These are phyloP conservation scores for Backusella circina DNA, from an alignment of 192 early-diverging fungal species.

Conservation along the genomic window DNA sequence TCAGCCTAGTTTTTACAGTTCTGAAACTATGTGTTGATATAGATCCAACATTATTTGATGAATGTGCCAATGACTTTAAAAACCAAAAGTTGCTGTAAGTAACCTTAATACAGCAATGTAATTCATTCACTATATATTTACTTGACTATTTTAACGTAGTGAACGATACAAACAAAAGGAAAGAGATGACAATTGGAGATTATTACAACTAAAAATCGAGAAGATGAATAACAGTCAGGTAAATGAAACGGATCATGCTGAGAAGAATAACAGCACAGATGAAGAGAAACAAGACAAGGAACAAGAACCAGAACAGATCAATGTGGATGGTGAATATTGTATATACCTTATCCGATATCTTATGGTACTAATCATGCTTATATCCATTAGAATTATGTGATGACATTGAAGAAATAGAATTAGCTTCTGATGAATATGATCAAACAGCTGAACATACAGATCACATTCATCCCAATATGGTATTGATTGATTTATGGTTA, in stretches of 20 bases:
- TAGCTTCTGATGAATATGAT: not conserved
- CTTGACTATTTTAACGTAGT: conserved; percentile 26
- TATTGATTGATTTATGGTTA: not conserved
- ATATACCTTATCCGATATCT: not conserved
- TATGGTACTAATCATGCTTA: not conserved
- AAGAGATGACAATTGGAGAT: conserved; percentile 77
- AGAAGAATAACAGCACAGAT: not conserved
- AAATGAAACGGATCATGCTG: not conserved
- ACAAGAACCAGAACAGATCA: not conserved
- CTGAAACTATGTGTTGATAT: conserved; percentile 90
- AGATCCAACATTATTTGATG: conserved; percentile 83
- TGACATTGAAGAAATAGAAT: not conserved
- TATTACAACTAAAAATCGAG: conserved; percentile 54
- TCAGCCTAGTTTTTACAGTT: conserved; percentile 88
- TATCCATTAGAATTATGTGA: not conserved
- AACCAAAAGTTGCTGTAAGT: conserved; percentile 58
- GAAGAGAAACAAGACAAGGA: not conserved
- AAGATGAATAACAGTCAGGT: conserved; percentile 2
- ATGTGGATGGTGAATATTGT: not conserved
- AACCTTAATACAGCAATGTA: not conserved
- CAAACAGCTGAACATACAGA: conserved; percentile 15
- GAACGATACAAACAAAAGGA: conserved; percentile 84
- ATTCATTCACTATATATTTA: not conserved
- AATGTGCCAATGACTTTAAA: conserved; percentile 85
- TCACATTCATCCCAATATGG: conserved; percentile 29